Conservation (phyloP, 441 rosid genomes). For the Populus hybrid region DNA sequence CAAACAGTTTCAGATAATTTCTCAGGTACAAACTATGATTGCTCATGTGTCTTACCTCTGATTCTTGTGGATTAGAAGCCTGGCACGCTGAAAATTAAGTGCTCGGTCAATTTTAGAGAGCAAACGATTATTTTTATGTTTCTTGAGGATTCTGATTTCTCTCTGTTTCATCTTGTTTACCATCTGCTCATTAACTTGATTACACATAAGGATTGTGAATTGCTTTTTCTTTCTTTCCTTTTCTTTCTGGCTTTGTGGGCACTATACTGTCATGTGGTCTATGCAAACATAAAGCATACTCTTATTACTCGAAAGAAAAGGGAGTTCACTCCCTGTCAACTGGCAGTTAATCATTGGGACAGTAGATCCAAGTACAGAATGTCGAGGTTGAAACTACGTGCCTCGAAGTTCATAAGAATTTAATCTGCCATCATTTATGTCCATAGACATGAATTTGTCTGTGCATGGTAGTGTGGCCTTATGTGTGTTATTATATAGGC, state of each 20-base stretch:
- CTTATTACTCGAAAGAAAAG: background rate
- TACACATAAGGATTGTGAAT: background rate
- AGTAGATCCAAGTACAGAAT: background rate
- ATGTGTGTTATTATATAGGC: background rate
- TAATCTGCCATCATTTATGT: background rate
- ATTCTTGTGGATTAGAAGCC: conserved; percentile 14
- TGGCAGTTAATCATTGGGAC: background rate
- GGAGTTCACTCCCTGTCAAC: background rate
- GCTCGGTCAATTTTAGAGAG: background rate
- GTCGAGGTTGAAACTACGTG: background rate
- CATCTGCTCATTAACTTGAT: background rate
- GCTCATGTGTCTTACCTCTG: background rate
- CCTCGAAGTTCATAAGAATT: background rate
- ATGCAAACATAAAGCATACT: background rate
- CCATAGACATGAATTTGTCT: background rate
- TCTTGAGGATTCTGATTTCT: background rate
- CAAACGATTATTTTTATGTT: background rate
- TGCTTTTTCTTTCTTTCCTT: background rate
- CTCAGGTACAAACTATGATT: conserved; percentile 45
- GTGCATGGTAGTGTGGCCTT: background rate
- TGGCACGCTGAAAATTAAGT: conserved; percentile 3
- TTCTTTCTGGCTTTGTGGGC: background rate
- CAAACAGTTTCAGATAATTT: conserved; percentile 58
- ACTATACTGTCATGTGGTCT: too few species aligned
- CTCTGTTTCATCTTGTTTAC: background rate